Conservation (phyloP, 176 grass and related monocot genomes). For the Urochloa ruziziensis region DNA sequence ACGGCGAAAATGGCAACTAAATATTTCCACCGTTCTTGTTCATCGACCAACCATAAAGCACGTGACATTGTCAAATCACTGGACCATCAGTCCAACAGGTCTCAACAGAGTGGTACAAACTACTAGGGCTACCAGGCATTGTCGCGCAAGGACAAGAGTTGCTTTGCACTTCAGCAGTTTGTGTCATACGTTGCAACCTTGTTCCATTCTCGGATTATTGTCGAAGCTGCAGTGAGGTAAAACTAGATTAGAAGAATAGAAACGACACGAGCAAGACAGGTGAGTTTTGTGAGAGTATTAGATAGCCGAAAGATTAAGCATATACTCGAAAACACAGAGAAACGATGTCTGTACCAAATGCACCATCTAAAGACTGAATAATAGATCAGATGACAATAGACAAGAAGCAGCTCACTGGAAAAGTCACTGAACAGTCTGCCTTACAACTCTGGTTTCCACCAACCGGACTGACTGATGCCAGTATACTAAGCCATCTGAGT, state of each 20-base stretch:
- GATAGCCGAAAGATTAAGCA: neutral
- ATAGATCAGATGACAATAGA: neutral
- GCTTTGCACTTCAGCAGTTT: conserved; percentile 50
- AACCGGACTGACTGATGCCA: neutral
- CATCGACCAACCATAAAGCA: neutral
- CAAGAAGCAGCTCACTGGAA: neutral
- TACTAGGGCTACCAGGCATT: neutral
- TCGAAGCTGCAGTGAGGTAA: conserved; percentile 52
- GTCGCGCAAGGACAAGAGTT: neutral
- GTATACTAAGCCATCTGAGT: neutral
- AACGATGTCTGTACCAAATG: neutral
- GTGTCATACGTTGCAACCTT: conserved; percentile 71
- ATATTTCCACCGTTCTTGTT: neutral
- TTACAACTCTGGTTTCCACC: neutral
- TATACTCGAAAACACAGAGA: neutral
- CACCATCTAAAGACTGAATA: neutral
- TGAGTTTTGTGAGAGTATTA: neutral
- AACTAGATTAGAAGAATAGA: neutral
- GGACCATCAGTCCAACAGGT: neutral
- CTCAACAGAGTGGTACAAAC: neutral
- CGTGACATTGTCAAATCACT: neutral
- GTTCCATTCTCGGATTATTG: conserved; percentile 65
- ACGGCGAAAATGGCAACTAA: neutral
- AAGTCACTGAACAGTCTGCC: neutral
- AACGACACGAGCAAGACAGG: neutral